These are phyloP conservation scores for Taxillus chinensis DNA, from an alignment of 164 flowering plant genomes.

Conservation along the genomic window DNA sequence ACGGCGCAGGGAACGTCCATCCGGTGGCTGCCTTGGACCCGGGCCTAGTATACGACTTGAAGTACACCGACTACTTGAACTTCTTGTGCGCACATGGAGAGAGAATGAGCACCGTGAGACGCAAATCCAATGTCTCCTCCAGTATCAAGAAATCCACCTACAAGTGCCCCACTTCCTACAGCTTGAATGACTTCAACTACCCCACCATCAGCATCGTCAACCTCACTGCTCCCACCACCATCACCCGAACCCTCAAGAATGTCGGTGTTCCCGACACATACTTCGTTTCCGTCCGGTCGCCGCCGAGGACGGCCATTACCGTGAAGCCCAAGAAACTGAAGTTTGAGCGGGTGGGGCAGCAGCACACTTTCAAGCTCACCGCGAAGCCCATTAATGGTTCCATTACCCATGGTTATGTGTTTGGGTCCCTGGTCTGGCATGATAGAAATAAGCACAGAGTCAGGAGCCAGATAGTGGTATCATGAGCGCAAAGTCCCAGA, in stretches of 20 bases:
- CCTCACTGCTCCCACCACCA: constrained; percentile 9
- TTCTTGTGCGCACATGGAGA: too few species aligned
- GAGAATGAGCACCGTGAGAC: too few species aligned
- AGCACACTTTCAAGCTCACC: constrained; percentile 20
- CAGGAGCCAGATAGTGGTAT: constrained; percentile 16
- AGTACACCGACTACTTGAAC: too few species aligned
- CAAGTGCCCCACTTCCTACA: constrained; percentile 18
- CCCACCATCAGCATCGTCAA: constrained; percentile 34
- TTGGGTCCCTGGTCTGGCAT: constrained; percentile 25
- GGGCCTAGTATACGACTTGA: too few species aligned
- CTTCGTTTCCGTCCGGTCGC: neutral
- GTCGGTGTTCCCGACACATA: constrained; percentile 17
- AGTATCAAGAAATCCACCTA: constrained; percentile 1
- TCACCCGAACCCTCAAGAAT: constrained; percentile 22
- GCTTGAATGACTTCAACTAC: constrained; percentile 27
- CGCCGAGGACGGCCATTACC: constrained; percentile 1
- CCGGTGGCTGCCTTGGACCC: neutral
- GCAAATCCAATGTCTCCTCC: too few species aligned
- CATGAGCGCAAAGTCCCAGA: too few species aligned
- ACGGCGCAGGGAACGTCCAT: neutral
- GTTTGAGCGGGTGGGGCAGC: constrained; percentile 23
- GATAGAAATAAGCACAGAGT: constrained; percentile 21
- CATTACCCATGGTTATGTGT: neutral
- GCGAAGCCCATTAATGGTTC: neutral
- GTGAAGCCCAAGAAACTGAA: constrained; percentile 22